Conservation (phyloP, 2,329 filamentous ascomycete species). For the Microdochium paspali region DNA sequence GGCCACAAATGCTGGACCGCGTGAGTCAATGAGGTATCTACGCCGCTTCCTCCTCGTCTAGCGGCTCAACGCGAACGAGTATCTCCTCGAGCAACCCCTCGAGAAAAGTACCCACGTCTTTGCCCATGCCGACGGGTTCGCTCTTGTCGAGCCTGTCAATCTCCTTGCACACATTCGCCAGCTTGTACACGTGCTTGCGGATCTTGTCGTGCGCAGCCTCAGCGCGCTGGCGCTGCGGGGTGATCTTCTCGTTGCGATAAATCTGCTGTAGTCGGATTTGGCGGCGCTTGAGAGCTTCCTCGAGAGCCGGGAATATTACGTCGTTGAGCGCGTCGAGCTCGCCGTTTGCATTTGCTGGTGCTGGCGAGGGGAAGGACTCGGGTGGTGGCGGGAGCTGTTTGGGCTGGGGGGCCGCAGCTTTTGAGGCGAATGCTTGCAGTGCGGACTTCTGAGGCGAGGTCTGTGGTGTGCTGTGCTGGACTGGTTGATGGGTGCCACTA, state of each 20-base stretch:
- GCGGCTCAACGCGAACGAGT: conserved; percentile 79
- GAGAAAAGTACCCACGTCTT: conserved; percentile 78
- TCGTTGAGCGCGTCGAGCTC: conserved; percentile 82
- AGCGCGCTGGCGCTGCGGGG: conserved; percentile 58
- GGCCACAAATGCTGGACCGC: no score
- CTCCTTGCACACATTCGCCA: conserved; percentile 75
- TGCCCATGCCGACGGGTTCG: conserved; percentile 87
- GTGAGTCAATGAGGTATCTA: no score
- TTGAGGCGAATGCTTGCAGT: conserved; percentile 45
- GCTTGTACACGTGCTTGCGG: conserved; percentile 69
- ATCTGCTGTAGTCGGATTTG: conserved; percentile 49
- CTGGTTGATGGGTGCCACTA: conserved; percentile 15
- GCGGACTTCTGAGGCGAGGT: conserved; percentile 21
- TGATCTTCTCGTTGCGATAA: conserved; percentile 34
- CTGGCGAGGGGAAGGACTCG: conserved; percentile 45
- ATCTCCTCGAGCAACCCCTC: conserved; percentile 93
- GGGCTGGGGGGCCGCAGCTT: conserved; percentile 35
- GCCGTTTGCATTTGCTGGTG: conserved; percentile 48
- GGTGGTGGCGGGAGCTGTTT: conserved; percentile 31
- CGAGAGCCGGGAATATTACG: conserved; percentile 86
- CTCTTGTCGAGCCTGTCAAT: conserved; percentile 83
- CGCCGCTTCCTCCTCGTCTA: conserved; percentile 57
- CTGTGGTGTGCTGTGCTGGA: conserved; percentile 13
- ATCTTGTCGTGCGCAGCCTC: conserved; percentile 74
- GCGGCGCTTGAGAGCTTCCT: conserved; percentile 80